Percentiles rank a stretch among this genome's conserved stretches.
Conservation (phyloP, 2,329 filamentous ascomycete species). For the Sclerotiophoma versabilis region DNA sequence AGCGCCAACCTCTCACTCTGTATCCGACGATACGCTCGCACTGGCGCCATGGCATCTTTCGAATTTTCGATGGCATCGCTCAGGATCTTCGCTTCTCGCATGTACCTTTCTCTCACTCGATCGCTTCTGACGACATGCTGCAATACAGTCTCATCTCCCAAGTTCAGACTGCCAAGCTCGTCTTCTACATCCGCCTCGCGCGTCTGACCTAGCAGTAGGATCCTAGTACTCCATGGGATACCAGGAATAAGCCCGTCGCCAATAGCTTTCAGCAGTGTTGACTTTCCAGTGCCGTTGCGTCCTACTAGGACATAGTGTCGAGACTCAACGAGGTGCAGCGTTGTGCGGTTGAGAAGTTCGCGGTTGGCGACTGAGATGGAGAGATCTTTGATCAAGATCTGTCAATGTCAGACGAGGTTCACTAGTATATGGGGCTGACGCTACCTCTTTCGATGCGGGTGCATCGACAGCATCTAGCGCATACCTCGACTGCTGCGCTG, state of each 20-base stretch:
- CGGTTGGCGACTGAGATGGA: conserved; percentile 67
- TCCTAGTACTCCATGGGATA: conserved; percentile 46
- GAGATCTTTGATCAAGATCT: conserved; percentile 69
- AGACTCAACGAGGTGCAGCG: conserved; percentile 74
- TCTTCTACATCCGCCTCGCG: conserved; percentile 36
- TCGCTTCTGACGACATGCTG: conserved; percentile 70
- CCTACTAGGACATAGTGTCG: conserved; percentile 80
- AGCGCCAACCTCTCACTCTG: conserved; percentile 68
- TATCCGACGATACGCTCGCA: conserved; percentile 68
- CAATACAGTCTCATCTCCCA: conserved; percentile 60
- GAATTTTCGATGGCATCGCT: conserved; percentile 66
- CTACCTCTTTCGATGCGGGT: conserved; percentile 48
- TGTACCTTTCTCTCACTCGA: conserved; percentile 60
- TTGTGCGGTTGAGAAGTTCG: conserved; percentile 75
- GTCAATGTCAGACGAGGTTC: not conserved
- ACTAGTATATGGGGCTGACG: not conserved
- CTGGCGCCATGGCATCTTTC: conserved; percentile 63
- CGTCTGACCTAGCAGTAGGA: conserved; percentile 48
- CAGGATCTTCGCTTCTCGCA: conserved; percentile 68
- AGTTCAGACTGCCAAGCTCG: conserved; percentile 37
- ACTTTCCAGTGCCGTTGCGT: conserved; percentile 83
- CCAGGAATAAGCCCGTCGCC: conserved; percentile 81
- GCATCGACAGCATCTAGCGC: conserved; percentile 49
- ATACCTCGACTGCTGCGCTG: conserved; percentile 50
- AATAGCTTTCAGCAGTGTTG: conserved; percentile 77